Evolutionary conservation across 345 rosid species (phyloP), one percentile per base, ranked within the genome.

Genomic region (Trapa incisa): DNA sequence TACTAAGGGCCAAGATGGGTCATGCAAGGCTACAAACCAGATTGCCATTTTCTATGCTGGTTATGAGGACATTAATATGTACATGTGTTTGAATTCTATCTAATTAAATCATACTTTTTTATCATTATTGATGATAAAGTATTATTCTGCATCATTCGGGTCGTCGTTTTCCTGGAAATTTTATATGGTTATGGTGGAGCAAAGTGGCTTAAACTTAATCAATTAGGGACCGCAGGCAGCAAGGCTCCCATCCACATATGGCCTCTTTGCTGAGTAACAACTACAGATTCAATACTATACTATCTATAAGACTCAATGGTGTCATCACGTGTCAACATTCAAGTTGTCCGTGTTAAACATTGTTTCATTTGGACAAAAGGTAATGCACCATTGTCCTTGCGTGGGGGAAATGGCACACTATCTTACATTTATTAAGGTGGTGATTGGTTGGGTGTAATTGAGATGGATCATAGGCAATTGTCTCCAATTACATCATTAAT

Each of bases 141-240:
- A 54, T 54, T 54, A 6, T 54, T 16, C 57, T 41, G 43, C 54
- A 50, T 50, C n/a, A 14, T 50, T 14, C 12, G 16, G 2, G 57
- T 6, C 10, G 60, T 54, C 60, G 11, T 54, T 69, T 15, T 61
- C 71, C 76, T 73, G 67, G 76, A 77, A 56, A 52, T 79, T 22
- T 22, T 22, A 50, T 56, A 68, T 76, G 73, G 76, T 48, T 33
- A 72, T 35, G 79, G 75, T n/a, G 33, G n/a, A 6, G 60, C 29
- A 22, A 22, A 54, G 22, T 9, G 35, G 60, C 33, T n/a, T 54
- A 54, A 3, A n/a, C 6, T 54, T 15, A 15, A 10, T 50, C 17
- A 50, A 54, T 54, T 54, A 22, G 9, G 57, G 57, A 17, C 6
- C 1, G 29, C 29, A 22, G 48, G 48, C 60, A 22, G 60, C 60